phyloP scores from a whole-genome alignment of 2,329 filamentous ascomycete species.

The Dactylellina sp. region DNA sequence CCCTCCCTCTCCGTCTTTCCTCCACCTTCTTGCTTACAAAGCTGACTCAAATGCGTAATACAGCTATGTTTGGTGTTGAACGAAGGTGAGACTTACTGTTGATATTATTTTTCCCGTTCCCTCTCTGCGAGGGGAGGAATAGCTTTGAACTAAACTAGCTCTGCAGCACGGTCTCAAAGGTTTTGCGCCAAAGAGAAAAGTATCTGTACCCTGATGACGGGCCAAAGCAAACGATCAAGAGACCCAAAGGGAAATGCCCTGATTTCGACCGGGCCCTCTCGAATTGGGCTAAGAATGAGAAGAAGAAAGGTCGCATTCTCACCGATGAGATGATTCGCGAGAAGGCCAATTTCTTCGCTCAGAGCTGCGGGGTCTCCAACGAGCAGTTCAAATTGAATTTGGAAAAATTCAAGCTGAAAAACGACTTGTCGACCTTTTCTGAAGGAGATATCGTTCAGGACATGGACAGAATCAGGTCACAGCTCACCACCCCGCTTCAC shows the following conservation, averaged over 20 bases:
- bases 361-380: slow-evolving; percentile 77
- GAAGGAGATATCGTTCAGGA: slow-evolving; percentile 64
- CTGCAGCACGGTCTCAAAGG: slow-evolving; percentile 95
- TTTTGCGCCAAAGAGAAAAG: slow-evolving; percentile 92
- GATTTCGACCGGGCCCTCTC: slow-evolving; percentile 92
- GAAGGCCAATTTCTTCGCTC: slow-evolving; percentile 84
- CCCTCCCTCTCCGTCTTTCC: too few species aligned
- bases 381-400: slow-evolving; percentile 78
- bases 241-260: slow-evolving; percentile 83
- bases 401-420: slow-evolving; percentile 94
- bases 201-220: slow-evolving; percentile 86
- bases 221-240: slow-evolving; percentile 81
- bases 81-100: slow-evolving; percentile 77
- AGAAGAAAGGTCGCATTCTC: slow-evolving; percentile 78
- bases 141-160: slow-evolving; percentile 56
- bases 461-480: slow-evolving; percentile 68
- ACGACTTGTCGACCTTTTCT: slow-evolving; percentile 70
- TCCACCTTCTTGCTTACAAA: slow-evolving; percentile 26
- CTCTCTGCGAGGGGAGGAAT: neutral
- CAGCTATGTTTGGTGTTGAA: slow-evolving; percentile 92
- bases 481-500: slow-evolving; percentile 64
- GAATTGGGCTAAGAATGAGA: slow-evolving; percentile 86
- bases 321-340: slow-evolving; percentile 85
- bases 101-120: slow-evolving; percentile 55
- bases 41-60: slow-evolving; percentile 29